phyloP scores from a whole-genome alignment of 2,329 filamentous ascomycete species.

The Talaromyces sp. region DNA sequence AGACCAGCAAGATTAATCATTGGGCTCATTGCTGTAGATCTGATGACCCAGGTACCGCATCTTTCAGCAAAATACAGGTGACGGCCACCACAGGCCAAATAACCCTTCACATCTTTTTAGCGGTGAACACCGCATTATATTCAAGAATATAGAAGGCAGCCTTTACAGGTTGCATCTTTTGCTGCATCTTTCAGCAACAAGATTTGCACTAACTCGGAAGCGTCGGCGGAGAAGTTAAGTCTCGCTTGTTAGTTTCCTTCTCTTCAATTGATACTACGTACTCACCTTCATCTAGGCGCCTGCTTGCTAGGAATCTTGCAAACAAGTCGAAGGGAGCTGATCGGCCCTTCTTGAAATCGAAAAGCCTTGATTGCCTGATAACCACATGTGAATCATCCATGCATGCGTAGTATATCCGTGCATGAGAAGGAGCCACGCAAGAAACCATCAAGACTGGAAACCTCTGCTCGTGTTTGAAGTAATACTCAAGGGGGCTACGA shows the following conservation, averaged over 20 bases:
- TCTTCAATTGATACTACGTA: neutral
- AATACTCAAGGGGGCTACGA: neutral
- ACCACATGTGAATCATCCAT: slow-evolving; percentile 9
- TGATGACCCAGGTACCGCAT: slow-evolving; percentile 6
- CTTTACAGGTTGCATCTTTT: too few species aligned
- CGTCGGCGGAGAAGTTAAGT: neutral
- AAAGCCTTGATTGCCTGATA: neutral
- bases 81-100: too few species aligned
- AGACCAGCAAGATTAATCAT: too few species aligned
- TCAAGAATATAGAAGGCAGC: too few species aligned
- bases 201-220: too few species aligned
- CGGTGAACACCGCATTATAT: too few species aligned
- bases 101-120: too few species aligned
- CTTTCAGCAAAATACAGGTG: neutral
- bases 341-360: neutral
- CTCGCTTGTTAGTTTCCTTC: neutral
- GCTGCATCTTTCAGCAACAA: too few species aligned
- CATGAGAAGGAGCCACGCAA: neutral
- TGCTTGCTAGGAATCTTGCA: neutral
- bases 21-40: slow-evolving; percentile 9
- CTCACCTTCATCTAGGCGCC: neutral
- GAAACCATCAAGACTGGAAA: neutral
- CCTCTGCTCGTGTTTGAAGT: neutral
- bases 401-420: slow-evolving; percentile 3
- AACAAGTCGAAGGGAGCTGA: neutral